Base-by-base conservation (phyloP, 2,329 filamentous ascomycete species). In the Dactylonectria macrodidyma region DNA sequence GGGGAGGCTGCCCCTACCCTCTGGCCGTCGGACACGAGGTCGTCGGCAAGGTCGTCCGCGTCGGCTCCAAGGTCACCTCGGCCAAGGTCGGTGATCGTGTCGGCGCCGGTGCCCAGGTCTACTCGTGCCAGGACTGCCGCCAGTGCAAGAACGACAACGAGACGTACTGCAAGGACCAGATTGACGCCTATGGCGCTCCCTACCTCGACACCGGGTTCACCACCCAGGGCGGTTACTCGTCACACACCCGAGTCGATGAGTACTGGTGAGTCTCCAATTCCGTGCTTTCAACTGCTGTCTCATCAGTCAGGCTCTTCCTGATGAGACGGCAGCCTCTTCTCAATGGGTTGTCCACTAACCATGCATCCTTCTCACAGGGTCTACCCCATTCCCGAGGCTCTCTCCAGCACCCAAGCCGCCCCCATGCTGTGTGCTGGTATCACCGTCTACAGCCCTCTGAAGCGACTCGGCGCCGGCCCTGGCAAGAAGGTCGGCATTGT, bases 381-480 rank as follows among this genome's bases (percentile, higher is more conserved):
- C 52, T 90, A 89, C 77, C 92, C 92, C 76, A 95, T 97, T 71
- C 94, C 94, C 41, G 93, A 95, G 36, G 89, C 85, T 59, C 87
- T 97, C 52, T 75, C 84, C 10, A 88, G 86, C 72, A 80, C 83
- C 62, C 81, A 91, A 58, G 93, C 91, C 1, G 94, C 93, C 2
- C 93, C 92, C 10, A 94, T 95, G 92, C 87, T 96, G 73, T 97
- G 94, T 81, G 94, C 93, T 47, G 94, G 94, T 70, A 86, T 97
- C 72, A 97, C 94, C 3, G 90, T 90, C 66, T 97, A 91, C 84
- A 92, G 89, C 67, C 94, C 94, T 1, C 86, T 97, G 14, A 91
- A 93, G 71, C 88, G 93, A 56, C 91, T 95, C 76, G 92, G 92
- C 24, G 87, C 88, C 67, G 92, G 92, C 0, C 92, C 92, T 1